Evolutionary conservation across 768 basidiomycete genomes (phyloP).

Genomic region (Serendipita sp.): DNA sequence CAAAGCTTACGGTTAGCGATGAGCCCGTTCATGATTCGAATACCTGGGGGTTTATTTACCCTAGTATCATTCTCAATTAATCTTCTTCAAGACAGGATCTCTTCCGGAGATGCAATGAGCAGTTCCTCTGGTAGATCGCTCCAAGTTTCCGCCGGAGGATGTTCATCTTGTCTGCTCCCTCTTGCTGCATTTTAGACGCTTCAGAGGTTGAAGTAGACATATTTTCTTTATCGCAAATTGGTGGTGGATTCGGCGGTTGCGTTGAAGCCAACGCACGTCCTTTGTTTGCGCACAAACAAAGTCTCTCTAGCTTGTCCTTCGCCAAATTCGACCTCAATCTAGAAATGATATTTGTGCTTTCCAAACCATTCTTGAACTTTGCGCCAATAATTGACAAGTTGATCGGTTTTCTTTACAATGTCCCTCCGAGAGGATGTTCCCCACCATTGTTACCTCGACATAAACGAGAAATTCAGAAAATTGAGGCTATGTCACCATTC

Average conservation of each 20-base stretch:
- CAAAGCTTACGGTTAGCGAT: background rate
- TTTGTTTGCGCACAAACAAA: background rate
- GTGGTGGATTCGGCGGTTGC: background rate
- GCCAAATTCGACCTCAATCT: no score
- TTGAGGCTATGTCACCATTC: no score
- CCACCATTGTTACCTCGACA: no score
- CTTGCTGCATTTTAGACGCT: background rate
- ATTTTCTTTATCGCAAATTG: background rate
- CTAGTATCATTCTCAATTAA: conserved; percentile 96
- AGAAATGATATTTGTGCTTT: no score
- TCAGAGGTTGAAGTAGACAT: background rate
- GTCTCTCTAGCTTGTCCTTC: no score
- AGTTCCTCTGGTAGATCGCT: conserved; percentile 88
- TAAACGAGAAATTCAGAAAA: no score
- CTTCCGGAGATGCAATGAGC: conserved; percentile 57
- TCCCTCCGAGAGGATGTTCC: no score
- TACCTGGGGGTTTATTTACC: conserved; percentile 26
- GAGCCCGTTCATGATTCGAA: background rate
- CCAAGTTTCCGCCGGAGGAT: conserved; percentile 45
- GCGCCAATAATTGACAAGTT: no score
- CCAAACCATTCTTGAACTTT: no score
- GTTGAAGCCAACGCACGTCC: background rate
- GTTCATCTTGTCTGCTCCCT: conserved; percentile 11
- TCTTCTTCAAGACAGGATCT: conserved; percentile 75
- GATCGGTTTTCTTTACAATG: no score